Evolutionary conservation across 1,284 basidiomycete genomes (phyloP).

Genomic region (Neolentinus lepideus): DNA sequence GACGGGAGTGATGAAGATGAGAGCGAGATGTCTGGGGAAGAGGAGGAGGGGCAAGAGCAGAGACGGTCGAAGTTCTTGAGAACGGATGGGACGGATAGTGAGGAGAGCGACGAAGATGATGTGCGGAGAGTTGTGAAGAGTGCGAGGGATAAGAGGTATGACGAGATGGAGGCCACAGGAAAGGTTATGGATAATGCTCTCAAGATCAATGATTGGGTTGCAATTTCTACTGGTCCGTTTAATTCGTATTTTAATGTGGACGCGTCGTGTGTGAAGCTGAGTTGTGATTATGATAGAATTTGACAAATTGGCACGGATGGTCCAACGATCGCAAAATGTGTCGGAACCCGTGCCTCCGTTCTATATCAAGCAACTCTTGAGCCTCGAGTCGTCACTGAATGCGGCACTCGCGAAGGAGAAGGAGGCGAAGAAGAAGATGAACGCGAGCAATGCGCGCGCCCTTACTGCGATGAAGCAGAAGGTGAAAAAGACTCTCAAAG

Average conservation of each 20-base stretch:
- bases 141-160: slow-evolving; percentile 81
- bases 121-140: slow-evolving; percentile 72
- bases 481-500: slow-evolving; percentile 86
- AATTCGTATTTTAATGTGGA: slow-evolving; percentile 2
- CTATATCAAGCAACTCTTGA: slow-evolving; percentile 75
- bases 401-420: slow-evolving; percentile 80
- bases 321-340: slow-evolving; percentile 83
- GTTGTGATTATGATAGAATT: slow-evolving; percentile 58
- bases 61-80: slow-evolving; percentile 40
- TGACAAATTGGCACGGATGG: slow-evolving; percentile 90
- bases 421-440: slow-evolving; percentile 94
- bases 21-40: slow-evolving; percentile 30
- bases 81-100: slow-evolving; percentile 48
- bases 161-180: slow-evolving; percentile 86
- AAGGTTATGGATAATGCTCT: slow-evolving; percentile 92
- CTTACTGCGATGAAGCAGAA: slow-evolving; percentile 98
- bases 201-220: slow-evolving; percentile 96
- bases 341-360: slow-evolving; percentile 85
- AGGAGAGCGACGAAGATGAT: slow-evolving; percentile 67
- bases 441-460: slow-evolving; percentile 89
- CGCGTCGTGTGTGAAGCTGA: slow-evolving; percentile 7
- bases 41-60: slow-evolving; percentile 28
- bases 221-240: slow-evolving; percentile 75
- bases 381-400: slow-evolving; percentile 75
- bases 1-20: slow-evolving; percentile 28